Conservation (phyloP, 2,329 filamentous ascomycete genomes). For the Pyricularia grisea region DNA sequence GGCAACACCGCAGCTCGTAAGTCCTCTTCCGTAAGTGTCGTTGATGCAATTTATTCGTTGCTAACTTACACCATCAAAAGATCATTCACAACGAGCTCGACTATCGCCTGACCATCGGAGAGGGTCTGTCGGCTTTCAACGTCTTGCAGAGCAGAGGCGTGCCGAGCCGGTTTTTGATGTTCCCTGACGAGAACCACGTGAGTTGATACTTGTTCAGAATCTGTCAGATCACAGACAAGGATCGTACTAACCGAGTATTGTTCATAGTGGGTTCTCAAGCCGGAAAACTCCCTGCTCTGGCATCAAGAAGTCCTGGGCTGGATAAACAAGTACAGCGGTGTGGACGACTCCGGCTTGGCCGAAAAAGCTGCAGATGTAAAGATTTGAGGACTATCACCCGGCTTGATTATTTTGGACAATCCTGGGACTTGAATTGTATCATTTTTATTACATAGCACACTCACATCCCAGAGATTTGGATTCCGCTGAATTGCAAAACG, state of each 20-base stretch:
- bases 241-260: not conserved
- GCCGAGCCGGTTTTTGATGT: constrained; percentile 69
- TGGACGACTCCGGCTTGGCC: constrained; percentile 14
- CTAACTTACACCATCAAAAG: constrained; percentile 7
- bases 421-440: not conserved
- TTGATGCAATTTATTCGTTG: not conserved
- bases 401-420: not conserved
- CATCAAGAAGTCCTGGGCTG: constrained; percentile 76
- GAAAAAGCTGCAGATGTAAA: not conserved
- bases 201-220: constrained; percentile 12
- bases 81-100: constrained; percentile 82
- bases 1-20: constrained; percentile 75
- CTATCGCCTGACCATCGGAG: constrained; percentile 76
- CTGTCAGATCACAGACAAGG: not conserved
- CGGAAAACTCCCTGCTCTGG: constrained; percentile 87
- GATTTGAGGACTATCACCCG: not conserved
- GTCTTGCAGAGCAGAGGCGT: constrained; percentile 68
- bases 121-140: constrained; percentile 80
- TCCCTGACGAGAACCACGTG: constrained; percentile 63
- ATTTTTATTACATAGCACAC: not conserved
- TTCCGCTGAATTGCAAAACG: not conserved
- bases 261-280: constrained; percentile 70
- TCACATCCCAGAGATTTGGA: not conserved
- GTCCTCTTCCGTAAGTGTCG: constrained; percentile 8
- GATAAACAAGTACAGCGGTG: constrained; percentile 54